Evolutionary conservation across 495 filamentous ascomycete species (phyloP), one percentile per base, ranked within the genome.

Genomic region (Parmelia sp.): DNA sequence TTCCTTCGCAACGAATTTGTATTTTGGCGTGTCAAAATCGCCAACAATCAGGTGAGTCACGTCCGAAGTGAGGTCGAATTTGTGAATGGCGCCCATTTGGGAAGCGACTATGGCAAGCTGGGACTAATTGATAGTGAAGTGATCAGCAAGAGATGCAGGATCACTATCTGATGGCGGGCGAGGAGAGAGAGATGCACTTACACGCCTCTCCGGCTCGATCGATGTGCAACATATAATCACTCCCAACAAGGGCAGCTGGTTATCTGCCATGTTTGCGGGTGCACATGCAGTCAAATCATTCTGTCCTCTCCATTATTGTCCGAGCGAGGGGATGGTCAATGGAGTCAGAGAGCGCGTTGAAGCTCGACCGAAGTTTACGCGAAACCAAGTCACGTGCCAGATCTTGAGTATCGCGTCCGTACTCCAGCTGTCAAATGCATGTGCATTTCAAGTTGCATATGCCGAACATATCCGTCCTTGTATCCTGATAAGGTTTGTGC

Each of bases 41-140:
- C 92, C 94, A 67, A 96, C 90, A 67, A 98, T 84, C 36, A 98
- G 83, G 77, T 98, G 94, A 4, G 94, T 98, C 64, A 96, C 91
- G 72, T 97, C 91, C 55, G 89, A 89, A 39, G 94, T 97, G n/a
- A 98, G 86, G 74, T 97, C 91, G 71, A 89, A 86, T 64, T 88
- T 87, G 78, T 93, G 88, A 63, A 80, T 76, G 37, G 92, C 94
- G 65, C 94, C 94, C 83, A 98, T 93, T 68, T 95, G 84, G 69
- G 78, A 73, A 15, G 88, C 90, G 65, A 88, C 83, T 37, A 78
- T 73, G 21, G 84, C 84, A 45, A 97, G 79, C 62, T 86, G 80
- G 51, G 84, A 83, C 93, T 96, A 71, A 64, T 45, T 12, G 23
- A 60, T 6, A 56, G 15, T 27, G 21, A 21, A 17, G 45, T 10